phyloP scores from a whole-genome alignment of 352 stramenopile genomes.

The Phytophthora ramorum region DNA sequence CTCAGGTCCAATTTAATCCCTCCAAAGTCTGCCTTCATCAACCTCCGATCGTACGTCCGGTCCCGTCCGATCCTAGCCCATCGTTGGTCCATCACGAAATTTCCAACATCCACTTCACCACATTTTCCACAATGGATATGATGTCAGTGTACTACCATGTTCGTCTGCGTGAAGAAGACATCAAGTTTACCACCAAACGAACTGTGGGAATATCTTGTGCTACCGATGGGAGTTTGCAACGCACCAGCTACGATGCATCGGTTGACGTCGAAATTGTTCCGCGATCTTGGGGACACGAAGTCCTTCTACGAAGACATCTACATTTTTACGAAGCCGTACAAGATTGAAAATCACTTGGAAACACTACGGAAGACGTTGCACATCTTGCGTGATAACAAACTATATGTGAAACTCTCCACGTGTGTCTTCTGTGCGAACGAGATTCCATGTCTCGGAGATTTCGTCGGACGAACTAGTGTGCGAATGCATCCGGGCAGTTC shows the following conservation, averaged over 20 bases:
- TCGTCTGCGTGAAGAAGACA: conserved; percentile 25
- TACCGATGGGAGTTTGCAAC: conserved; percentile 5
- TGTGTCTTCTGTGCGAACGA: conserved; percentile 5
- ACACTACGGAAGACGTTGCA: conserved; percentile 6
- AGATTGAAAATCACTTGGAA: conserved; percentile 11
- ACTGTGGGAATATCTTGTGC: conserved; percentile 14
- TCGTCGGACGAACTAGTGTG: not conserved
- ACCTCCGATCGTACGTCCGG: too few species aligned
- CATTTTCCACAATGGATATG: conserved; percentile 32
- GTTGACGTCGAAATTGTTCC: conserved; percentile 4
- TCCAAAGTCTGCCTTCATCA: too few species aligned
- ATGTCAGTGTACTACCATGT: conserved; percentile 33
- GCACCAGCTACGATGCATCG: conserved; percentile 2
- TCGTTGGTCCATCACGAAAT: too few species aligned
- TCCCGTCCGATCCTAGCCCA: too few species aligned
- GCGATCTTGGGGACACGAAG: conserved; percentile 5
- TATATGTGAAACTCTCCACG: conserved; percentile 12
- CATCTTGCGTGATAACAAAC: conserved; percentile 9
- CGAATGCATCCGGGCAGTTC: conserved; percentile 7
- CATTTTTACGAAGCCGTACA: conserved; percentile 5
- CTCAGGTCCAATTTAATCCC: too few species aligned
- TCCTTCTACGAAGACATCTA: conserved; percentile 20
- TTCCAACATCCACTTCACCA: too few species aligned
- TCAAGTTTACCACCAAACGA: conserved; percentile 24
- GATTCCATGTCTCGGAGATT: not conserved